Percentiles rank a stretch among this genome's conserved stretches.
Evolutionary conservation across 805 yeast species (phyloP).

Genomic region (Nakazawaea anatomiae): DNA sequence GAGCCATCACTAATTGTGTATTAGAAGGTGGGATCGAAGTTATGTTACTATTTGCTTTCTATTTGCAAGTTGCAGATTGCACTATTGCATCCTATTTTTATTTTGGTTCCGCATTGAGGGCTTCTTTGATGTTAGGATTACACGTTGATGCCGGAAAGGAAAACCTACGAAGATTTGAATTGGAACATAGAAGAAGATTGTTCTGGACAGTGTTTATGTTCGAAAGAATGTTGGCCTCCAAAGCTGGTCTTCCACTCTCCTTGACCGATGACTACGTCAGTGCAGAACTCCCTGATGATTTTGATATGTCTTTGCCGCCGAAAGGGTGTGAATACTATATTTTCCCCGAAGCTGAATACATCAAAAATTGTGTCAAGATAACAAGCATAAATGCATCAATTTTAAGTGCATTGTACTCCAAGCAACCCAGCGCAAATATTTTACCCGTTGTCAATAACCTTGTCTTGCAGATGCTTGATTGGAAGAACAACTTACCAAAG

Average conservation of each 20-base stretch:
- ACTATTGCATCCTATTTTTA: conserved; percentile 78
- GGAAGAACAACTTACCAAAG: conserved; percentile 63
- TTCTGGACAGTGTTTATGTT: conserved; percentile 37
- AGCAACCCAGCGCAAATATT: conserved; percentile 71
- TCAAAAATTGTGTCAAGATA: conserved; percentile 70
- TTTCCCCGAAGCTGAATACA: conserved; percentile 74
- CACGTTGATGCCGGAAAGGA: conserved; percentile 80
- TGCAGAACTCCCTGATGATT: conserved; percentile 69
- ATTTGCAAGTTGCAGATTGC: conserved; percentile 78
- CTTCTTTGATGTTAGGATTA: conserved; percentile 69
- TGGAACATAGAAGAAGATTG: conserved; percentile 40
- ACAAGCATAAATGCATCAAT: conserved; percentile 76
- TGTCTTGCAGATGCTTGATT: conserved; percentile 57
- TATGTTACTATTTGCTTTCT: conserved; percentile 67
- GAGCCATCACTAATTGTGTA: conserved; percentile 73
- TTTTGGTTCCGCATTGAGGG: conserved; percentile 69
- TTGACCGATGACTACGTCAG: conserved; percentile 80
- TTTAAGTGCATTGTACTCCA: conserved; percentile 62
- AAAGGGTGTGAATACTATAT: conserved; percentile 57
- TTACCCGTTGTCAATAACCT: conserved; percentile 67
- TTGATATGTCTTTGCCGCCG: conserved; percentile 59
- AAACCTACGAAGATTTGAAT: conserved; percentile 40
- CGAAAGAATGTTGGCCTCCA: conserved; percentile 71
- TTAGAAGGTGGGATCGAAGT: conserved; percentile 80
- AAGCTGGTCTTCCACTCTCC: conserved; percentile 74